phyloP scores from a whole-genome alignment of 495 filamentous ascomycete genomes.

The Daldinia bambusicola region DNA sequence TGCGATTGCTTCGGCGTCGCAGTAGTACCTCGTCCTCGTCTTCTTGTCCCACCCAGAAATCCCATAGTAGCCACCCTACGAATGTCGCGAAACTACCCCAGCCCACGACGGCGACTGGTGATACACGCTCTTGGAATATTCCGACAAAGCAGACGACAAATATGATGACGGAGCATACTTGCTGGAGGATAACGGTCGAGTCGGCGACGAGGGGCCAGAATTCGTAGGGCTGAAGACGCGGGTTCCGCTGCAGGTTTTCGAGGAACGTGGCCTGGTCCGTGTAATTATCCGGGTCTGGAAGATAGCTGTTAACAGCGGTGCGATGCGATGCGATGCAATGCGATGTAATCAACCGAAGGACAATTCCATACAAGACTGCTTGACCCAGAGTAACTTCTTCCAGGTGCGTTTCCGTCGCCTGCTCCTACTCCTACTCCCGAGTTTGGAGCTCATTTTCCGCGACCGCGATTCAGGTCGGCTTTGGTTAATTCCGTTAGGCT shows the following conservation, averaged over 20 bases:
- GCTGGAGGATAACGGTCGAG: slow-evolving; percentile 95
- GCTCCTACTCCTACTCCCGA: slow-evolving; percentile 63
- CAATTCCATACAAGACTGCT: slow-evolving; percentile 80
- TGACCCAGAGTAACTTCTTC: slow-evolving; percentile 98
- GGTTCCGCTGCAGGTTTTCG: slow-evolving; percentile 94
- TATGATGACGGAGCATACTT: slow-evolving; percentile 91
- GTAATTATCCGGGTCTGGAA: slow-evolving; percentile 93
- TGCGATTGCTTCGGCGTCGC: slow-evolving; percentile 47
- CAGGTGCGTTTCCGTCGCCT: slow-evolving; percentile 75
- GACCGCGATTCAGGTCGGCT: slow-evolving; percentile 59
- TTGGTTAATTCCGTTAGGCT: slow-evolving; percentile 50
- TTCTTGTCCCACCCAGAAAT: slow-evolving; percentile 80
- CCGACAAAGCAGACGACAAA: slow-evolving; percentile 94
- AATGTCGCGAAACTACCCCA: slow-evolving; percentile 85
- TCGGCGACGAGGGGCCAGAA: slow-evolving; percentile 98
- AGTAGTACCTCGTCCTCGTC: slow-evolving; percentile 51
- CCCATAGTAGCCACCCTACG: slow-evolving; percentile 90
- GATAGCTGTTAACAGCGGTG: slow-evolving; percentile 10
- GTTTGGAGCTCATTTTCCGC: slow-evolving; percentile 48
- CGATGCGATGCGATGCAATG: neutral
- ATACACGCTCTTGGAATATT: slow-evolving; percentile 85
- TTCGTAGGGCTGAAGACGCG: slow-evolving; percentile 91
- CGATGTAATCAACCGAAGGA: neutral
- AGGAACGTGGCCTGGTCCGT: slow-evolving; percentile 96
- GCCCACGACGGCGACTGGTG: slow-evolving; percentile 85